Evolutionary conservation across 805 yeast genomes (phyloP).

Genomic region (Phaffomyces opuntiae): DNA sequence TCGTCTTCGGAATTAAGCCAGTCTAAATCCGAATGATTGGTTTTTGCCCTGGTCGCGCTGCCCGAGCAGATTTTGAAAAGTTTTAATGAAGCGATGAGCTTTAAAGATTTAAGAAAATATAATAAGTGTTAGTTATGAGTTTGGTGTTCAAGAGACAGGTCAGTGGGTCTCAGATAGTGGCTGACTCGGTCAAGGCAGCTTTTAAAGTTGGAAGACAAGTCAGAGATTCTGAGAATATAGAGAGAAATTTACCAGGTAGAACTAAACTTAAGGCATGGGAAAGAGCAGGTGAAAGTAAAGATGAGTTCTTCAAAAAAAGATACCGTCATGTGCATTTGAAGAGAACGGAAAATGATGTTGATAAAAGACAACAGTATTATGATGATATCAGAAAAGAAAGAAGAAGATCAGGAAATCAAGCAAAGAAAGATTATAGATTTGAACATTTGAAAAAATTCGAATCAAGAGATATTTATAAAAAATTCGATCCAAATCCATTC

Average conservation of each 20-base stretch:
- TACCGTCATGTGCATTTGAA: slow-evolving; percentile 63
- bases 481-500: slow-evolving; percentile 35
- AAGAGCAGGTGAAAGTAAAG: slow-evolving; percentile 51
- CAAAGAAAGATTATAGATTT: slow-evolving; percentile 9
- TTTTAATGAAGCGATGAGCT: neutral
- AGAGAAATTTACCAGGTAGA: slow-evolving; percentile 36
- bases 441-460: slow-evolving; percentile 14
- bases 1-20: neutral
- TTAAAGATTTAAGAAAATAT: too few species aligned
- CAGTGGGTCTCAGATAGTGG: neutral
- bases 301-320: slow-evolving; percentile 50
- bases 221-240: slow-evolving; percentile 23
- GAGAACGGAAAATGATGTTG: slow-evolving; percentile 16
- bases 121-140: neutral
- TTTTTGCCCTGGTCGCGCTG: neutral
- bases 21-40: neutral
- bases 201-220: slow-evolving; percentile 2
- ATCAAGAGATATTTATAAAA: slow-evolving; percentile 16
- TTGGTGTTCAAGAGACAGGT: slow-evolving; percentile 3
- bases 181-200: slow-evolving; percentile 13
- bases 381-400: slow-evolving; percentile 13
- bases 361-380: slow-evolving; percentile 15
- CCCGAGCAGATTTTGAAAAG: neutral
- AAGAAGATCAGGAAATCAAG: slow-evolving; percentile 3
- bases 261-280: slow-evolving; percentile 59